Evolutionary conservation across 2,329 filamentous ascomycete genomes (phyloP).

Genomic region (Aspergillus tamarii): DNA sequence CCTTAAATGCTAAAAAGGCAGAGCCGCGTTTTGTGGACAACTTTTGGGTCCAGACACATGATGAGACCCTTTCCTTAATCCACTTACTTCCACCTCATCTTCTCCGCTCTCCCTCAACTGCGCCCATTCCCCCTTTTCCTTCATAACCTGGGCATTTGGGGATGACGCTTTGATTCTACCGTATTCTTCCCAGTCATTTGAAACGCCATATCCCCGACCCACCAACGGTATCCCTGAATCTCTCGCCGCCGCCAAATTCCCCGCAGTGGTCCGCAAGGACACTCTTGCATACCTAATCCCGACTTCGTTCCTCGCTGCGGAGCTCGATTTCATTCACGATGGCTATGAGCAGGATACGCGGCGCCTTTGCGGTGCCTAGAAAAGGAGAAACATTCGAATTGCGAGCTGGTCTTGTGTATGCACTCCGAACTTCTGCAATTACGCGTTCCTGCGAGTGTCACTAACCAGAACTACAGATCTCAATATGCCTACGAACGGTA

Average conservation of each 20-base stretch:
- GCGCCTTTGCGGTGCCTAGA: conserved; percentile 86
- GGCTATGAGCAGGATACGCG: conserved; percentile 95
- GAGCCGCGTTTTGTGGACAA: conserved; percentile 35
- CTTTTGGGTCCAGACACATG: conserved; percentile 30
- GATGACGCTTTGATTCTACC: conserved; percentile 1
- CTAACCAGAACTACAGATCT: conserved; percentile 61
- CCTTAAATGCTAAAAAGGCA: neutral
- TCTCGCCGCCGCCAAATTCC: conserved; percentile 29
- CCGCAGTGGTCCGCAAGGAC: conserved; percentile 33
- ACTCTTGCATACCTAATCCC: conserved; percentile 15
- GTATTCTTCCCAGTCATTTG: neutral
- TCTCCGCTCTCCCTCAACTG: conserved; percentile 7
- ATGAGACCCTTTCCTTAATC: conserved; percentile 20
- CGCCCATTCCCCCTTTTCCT: neutral
- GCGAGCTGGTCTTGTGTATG: conserved; percentile 81
- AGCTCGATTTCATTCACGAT: conserved; percentile 55
- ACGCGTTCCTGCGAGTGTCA: conserved; percentile 29
- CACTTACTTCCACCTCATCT: conserved; percentile 11
- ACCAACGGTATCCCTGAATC: conserved; percentile 30
- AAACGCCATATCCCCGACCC: neutral
- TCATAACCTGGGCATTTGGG: neutral
- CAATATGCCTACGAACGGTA: conserved; percentile 97
- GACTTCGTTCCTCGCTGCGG: conserved; percentile 27
- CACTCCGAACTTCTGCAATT: conserved; percentile 11
- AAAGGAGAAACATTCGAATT: conserved; percentile 99